Conservation (phyloP, 352 stramenopile species). For the Phytophthora pluvialis region DNA sequence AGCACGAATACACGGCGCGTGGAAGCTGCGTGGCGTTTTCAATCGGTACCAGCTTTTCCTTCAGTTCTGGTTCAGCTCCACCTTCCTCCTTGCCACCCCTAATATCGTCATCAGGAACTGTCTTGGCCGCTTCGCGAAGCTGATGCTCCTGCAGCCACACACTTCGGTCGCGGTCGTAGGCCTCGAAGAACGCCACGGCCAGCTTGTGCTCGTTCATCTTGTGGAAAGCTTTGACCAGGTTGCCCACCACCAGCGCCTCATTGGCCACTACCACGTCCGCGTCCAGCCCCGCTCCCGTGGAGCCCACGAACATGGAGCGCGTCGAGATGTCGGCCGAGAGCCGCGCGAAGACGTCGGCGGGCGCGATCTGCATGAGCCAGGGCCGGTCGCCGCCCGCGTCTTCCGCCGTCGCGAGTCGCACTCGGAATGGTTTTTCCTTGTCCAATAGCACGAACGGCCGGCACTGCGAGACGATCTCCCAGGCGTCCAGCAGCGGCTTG, state of each 20-base stretch:
- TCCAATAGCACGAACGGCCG: constrained; percentile 40
- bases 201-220: constrained; percentile 33
- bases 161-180: constrained; percentile 40
- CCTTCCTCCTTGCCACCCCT: not conserved
- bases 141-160: constrained; percentile 42
- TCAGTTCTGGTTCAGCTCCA: not conserved
- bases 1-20: constrained; percentile 29
- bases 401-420: constrained; percentile 14
- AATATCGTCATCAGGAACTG: not conserved
- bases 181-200: constrained; percentile 41
- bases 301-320: constrained; percentile 38
- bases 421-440: constrained; percentile 3
- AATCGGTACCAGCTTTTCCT: constrained; percentile 10
- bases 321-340: constrained; percentile 25
- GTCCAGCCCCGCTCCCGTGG: constrained; percentile 1
- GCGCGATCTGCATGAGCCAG: constrained; percentile 46
- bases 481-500: constrained; percentile 36
- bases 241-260: constrained; percentile 34
- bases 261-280: constrained; percentile 40
- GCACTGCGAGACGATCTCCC: constrained; percentile 35
- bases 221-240: constrained; percentile 35
- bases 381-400: not conserved
- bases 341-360: constrained; percentile 39
- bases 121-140: constrained; percentile 24
- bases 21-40: constrained; percentile 26